Percentiles rank a stretch among this genome's conserved stretches.
These are phyloP conservation scores for Penicillium crustosum DNA, from an alignment of 2,329 filamentous ascomycete species.

Conservation along the genomic window DNA sequence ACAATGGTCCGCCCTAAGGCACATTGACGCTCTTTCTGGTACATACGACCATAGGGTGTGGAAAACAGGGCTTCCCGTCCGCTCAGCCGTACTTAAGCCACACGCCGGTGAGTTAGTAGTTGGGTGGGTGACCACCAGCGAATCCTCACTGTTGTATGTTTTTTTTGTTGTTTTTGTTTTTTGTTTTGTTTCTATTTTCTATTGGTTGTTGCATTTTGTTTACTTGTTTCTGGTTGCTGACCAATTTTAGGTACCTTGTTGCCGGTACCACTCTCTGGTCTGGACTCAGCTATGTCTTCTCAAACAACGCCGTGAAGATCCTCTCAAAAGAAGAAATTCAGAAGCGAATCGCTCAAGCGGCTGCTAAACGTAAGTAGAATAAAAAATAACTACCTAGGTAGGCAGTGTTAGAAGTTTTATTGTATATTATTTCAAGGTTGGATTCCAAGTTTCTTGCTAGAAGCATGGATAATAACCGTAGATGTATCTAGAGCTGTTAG, in stretches of 20 bases:
- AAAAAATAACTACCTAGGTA: no score
- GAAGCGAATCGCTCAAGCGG: slow-evolving; percentile 35
- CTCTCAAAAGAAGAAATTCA: slow-evolving; percentile 52
- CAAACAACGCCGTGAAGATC: slow-evolving; percentile 89
- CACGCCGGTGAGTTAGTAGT: slow-evolving; percentile 51
- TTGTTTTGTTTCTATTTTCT: neutral
- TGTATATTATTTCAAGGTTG: slow-evolving; percentile 1
- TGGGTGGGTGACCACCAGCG: slow-evolving; percentile 51
- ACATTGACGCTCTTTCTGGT: neutral
- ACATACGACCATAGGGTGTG: slow-evolving; percentile 51
- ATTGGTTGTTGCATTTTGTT: neutral
- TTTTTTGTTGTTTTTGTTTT: slow-evolving; percentile 9
- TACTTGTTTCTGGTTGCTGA: slow-evolving; percentile 5
- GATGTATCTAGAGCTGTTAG: no score
- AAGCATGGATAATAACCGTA: no score
- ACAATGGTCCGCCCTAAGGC: slow-evolving; percentile 16
- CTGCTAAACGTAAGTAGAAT: slow-evolving; percentile 27
- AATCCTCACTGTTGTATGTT: slow-evolving; percentile 48
- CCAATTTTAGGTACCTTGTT: slow-evolving; percentile 67
- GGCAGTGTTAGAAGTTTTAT: neutral
- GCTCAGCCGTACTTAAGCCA: slow-evolving; percentile 52
- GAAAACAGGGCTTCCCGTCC: slow-evolving; percentile 52
- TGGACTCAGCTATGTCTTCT: slow-evolving; percentile 86
- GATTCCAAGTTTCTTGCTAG: neutral
- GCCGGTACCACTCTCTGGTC: slow-evolving; percentile 91